Base-by-base conservation (phyloP, 2,329 filamentous ascomycete species). In the Podosphaera fusca region DNA sequence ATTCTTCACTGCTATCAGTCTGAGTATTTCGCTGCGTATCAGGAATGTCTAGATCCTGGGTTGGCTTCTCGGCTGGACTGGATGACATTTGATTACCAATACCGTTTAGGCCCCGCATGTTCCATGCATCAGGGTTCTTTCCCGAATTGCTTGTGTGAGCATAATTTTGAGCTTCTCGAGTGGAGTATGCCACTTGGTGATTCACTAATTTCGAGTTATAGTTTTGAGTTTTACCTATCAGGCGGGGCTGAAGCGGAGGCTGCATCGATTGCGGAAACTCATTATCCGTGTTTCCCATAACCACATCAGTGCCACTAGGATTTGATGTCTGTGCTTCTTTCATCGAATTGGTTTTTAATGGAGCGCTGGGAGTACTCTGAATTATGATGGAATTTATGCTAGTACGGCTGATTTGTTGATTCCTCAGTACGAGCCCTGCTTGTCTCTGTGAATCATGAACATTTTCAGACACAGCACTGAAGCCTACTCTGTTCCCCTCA, bases 111-210 rank as follows among this genome's bases (percentile, higher is more conserved):
- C 77, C 75, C 66, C 89, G 84, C 0, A 84, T 86, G 66, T 83
- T 82, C 67, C 77, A 76, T 61, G 78, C 76, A 2, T 78, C 80
- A 0, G 79, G 81, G 1, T 85, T 89, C 70, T 94, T 92, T n/a
- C 81, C 80, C 2, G 79, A 84, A 30, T 81, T 81, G 1, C 89
- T 95, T 0, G 89, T 94, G 1, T 88, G 94, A 1, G 88, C 90
- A 64, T 94, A 88, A 64, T 96, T 95, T 56, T 82, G 72, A 58
- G 77, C 68, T 10, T 75, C 76, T 33, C 76, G 78, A 12, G 78
- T 7, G n/a, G 38, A 12, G 10, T 42, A 42, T 6, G 9, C 38
- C 10, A 42, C 5, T 12, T 42, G 38, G 10, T 42, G 38, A 8
- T 42, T 42, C 38, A 42, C 10, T 12, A 12, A 4, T 77, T 62